phyloP scores from a whole-genome alignment of 805 yeast species.

The Pichia kluyveri region DNA sequence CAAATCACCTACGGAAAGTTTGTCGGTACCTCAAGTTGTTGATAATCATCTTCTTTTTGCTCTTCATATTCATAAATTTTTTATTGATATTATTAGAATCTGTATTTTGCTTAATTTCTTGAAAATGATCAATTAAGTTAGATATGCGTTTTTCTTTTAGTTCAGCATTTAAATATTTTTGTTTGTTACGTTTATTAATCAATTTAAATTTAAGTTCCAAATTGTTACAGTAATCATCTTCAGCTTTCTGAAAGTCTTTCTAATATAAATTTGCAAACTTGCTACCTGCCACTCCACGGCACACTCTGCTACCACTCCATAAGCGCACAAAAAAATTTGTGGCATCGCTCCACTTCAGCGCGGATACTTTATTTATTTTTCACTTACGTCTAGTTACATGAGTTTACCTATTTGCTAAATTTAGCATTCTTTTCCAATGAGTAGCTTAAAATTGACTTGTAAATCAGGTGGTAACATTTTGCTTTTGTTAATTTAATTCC shows the following conservation, averaged over 20 bases:
- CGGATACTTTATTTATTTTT: not conserved
- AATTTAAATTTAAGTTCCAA: constrained; percentile 25
- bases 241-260: constrained; percentile 30
- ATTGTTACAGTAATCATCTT: constrained; percentile 27
- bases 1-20: too few species aligned
- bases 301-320: too few species aligned
- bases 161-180: not conserved
- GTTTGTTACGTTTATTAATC: constrained; percentile 1
- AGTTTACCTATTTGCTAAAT: too few species aligned
- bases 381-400: not conserved
- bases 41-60: not conserved
- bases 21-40: too few species aligned
- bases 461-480: too few species aligned
- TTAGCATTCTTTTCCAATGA: too few species aligned
- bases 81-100: not conserved
- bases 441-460: too few species aligned
- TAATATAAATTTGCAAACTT: too few species aligned
- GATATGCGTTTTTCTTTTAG: constrained; percentile 3
- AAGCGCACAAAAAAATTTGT: too few species aligned
- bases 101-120: not conserved
- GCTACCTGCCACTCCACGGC: not conserved
- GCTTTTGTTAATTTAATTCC: too few species aligned
- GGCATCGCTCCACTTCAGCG: not conserved
- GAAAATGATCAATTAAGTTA: not conserved
- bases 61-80: not conserved